A percentile compares a stretch with the other conserved stretches of the same genome.
These are phyloP conservation scores for Dichomitus squalens DNA, from an alignment of 1,284 basidiomycete species.

Conservation along the genomic window DNA sequence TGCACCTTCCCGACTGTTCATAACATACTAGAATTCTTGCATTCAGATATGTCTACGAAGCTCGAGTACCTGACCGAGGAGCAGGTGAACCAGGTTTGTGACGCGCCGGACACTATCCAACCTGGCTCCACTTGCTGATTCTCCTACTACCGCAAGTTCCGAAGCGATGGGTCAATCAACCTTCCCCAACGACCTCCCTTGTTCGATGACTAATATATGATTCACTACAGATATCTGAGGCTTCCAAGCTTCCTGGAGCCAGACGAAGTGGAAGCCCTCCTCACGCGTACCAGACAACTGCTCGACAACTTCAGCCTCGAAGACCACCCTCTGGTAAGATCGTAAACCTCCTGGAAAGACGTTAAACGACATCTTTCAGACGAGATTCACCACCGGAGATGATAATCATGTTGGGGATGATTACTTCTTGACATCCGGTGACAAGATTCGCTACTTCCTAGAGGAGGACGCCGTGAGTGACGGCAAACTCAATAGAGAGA, in stretches of 20 bases:
- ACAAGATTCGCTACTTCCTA: conserved; percentile 91
- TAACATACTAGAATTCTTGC: no score
- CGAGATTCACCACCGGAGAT: conserved; percentile 83
- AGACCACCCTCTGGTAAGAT: conserved; percentile 78
- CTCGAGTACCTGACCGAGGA: conserved; percentile 48
- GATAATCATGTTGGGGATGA: conserved; percentile 86
- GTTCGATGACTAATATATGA: neutral
- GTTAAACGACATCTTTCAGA: conserved; percentile 46
- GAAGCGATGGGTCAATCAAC: conserved; percentile 47
- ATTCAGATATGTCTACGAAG: neutral
- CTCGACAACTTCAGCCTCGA: conserved; percentile 76
- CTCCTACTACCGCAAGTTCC: conserved; percentile 40
- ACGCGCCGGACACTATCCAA: neutral
- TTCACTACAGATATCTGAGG: conserved; percentile 68
- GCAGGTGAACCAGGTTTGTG: conserved; percentile 50
- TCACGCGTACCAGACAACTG: conserved; percentile 72
- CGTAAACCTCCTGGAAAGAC: neutral
- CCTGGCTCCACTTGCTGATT: neutral
- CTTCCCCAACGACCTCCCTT: neutral
- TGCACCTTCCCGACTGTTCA: no score
- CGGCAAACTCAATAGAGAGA: conserved; percentile 74
- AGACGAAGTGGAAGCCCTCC: conserved; percentile 63
- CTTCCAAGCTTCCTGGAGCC: conserved; percentile 72
- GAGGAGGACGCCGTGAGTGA: conserved; percentile 79
- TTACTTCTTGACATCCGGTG: conserved; percentile 90